Conservation (phyloP, 2,329 filamentous ascomycete species). For the Fusarium sp. region DNA sequence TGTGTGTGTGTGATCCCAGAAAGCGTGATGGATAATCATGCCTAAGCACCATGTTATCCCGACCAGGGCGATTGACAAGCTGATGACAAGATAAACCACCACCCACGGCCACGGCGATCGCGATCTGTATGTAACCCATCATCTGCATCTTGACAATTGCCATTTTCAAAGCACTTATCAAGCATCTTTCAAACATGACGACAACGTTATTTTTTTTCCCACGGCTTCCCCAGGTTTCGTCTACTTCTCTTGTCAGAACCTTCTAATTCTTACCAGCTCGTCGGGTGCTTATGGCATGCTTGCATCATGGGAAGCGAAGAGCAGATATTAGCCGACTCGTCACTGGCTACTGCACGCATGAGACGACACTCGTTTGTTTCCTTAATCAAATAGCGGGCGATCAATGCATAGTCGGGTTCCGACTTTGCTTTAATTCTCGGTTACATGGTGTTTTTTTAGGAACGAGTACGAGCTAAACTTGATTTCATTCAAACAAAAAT, state of each 20-base stretch:
- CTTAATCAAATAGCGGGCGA: neutral
- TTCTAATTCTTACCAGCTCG: neutral
- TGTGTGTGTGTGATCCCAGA: neutral
- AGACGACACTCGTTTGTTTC: neutral
- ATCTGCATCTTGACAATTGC: conserved; percentile 20
- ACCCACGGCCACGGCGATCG: neutral
- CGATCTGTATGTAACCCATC: neutral
- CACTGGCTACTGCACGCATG: neutral
- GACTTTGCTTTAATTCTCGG: neutral
- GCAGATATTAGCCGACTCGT: neutral
- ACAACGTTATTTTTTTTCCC: neutral
- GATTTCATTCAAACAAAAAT: neutral
- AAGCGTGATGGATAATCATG: conserved; percentile 29
- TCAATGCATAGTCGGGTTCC: neutral
- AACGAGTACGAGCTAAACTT: neutral
- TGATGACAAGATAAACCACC: neutral
- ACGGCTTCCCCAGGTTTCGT: neutral
- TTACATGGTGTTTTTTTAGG: neutral
- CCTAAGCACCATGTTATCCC: conserved; percentile 4
- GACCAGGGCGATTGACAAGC: neutral
- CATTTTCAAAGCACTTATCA: conserved; percentile 27
- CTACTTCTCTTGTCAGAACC: neutral
- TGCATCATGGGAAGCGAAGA: neutral
- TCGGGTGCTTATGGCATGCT: conserved; percentile 10
- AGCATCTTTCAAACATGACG: conserved; percentile 11